Base-by-base conservation (phyloP, 495 filamentous ascomycete genomes). In the Platismatia glauca region DNA sequence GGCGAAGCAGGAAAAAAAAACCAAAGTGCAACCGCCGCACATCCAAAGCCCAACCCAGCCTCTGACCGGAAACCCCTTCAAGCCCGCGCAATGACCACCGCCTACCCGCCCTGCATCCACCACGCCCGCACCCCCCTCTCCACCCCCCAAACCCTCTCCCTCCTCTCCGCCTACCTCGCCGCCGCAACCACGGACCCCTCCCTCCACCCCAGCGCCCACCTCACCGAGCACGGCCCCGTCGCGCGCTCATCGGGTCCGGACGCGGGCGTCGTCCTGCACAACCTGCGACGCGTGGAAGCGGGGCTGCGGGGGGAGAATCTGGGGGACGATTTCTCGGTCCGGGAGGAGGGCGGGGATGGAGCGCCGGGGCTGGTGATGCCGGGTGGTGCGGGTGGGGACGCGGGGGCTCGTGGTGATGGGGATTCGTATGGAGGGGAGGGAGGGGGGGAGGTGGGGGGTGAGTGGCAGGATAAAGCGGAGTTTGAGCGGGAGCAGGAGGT, bases 151-250 rank as follows among this genome's bases (percentile, higher is more conserved):
- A 85, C 87, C 16, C 81, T 81, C 58, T 74, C 76, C 60, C 78
- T 79, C 69, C 77, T 90, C 15, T 69, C 78, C 34, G 72, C 77
- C 62, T 89, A 86, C 77, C 79, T 90, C 61, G 69, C 74, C 52
- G 73, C 76, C 63, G 75, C 81, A 58, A 71, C 73, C 68, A 79
- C 76, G 33, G 76, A 81, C 64, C 77, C 85, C n/a, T 77, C 85
- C 48, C 80, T 87, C 22, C 85, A 88, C 67, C 87, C 87, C 7
- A 86, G 85, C 64, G 81, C 83, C 50, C 76, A 79, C 60, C 81
- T 90, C 68, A 82, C 77, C 55, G 78, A 84, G 61, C 75, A 79
- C 46, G 87, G 86, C 5, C 82, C 84, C 34, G 72, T 80, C 52
- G 77, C 80, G 24, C 74, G 76, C 57, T 79, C 77, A 33, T 79